Conservation (phyloP, 345 rosid genomes). For the Mercurialis annua region DNA sequence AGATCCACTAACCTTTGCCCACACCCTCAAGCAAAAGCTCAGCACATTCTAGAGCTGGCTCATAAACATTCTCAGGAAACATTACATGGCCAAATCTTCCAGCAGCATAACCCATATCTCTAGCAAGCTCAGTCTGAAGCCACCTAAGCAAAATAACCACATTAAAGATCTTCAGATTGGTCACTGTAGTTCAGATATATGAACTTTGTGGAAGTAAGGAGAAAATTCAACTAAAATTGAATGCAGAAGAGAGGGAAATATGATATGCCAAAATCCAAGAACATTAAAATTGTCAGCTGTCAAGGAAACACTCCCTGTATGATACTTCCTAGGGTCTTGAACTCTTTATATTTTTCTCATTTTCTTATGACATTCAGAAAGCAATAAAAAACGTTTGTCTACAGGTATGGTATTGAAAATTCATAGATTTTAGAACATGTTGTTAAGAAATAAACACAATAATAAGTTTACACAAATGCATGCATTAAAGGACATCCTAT, state of each 20-base stretch:
- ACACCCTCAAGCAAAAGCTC: conserved; percentile 88
- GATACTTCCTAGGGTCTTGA: background rate
- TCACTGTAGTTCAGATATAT: background rate
- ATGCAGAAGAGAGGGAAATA: background rate
- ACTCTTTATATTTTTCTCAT: background rate
- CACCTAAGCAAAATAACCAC: conserved; percentile 56
- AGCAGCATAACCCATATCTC: conserved; percentile 95
- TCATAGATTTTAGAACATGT: background rate
- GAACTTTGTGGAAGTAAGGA: background rate
- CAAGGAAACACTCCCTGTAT: background rate
- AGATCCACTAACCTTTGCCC: conserved; percentile 60
- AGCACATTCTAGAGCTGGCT: conserved; percentile 89
- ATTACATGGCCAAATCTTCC: conserved; percentile 97
- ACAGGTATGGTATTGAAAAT: background rate
- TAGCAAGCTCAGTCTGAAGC: conserved; percentile 94
- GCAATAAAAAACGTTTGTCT: background rate
- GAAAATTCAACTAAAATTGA: conserved; percentile 10
- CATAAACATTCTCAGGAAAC: conserved; percentile 98
- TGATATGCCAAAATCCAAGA: background rate
- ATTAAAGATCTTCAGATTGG: conserved; percentile 52
- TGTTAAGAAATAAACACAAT: background rate
- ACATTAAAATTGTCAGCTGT: background rate
- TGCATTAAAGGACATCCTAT: background rate
- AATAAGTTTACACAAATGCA: background rate
- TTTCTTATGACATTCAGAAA: background rate